Evolutionary conservation across 2,329 filamentous ascomycete genomes (phyloP).

Genomic region (Aspergillus phoenicis): DNA sequence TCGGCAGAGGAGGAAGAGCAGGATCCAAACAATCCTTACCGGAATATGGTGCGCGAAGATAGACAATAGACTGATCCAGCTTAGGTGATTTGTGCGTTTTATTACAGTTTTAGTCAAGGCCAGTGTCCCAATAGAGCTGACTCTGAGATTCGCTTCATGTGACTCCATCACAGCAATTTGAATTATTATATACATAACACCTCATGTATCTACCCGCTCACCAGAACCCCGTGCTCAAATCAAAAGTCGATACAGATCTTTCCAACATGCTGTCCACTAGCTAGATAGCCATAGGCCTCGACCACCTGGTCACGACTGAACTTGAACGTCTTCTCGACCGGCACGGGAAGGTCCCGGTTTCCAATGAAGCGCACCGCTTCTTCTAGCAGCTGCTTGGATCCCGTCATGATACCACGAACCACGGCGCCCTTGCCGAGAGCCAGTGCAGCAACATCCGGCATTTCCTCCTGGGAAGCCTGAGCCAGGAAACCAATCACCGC

Average conservation of each 20-base stretch:
- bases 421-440: constrained; percentile 30
- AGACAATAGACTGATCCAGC: background rate
- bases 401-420: constrained; percentile 40
- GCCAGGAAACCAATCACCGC: constrained; percentile 9
- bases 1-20: constrained; percentile 29
- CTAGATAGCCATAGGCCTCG: constrained; percentile 27
- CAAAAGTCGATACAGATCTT: constrained; percentile 37
- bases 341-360: constrained; percentile 27
- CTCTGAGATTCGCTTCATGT: background rate
- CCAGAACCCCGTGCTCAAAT: background rate
- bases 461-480: background rate
- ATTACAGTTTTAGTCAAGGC: background rate
- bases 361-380: constrained; percentile 37
- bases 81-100: too few relatives aligned
- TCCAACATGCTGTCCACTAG: constrained; percentile 35
- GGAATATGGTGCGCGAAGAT: constrained; percentile 23
- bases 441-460: constrained; percentile 12
- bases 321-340: constrained; percentile 23
- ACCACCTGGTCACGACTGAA: constrained; percentile 33
- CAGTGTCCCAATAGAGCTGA: background rate
- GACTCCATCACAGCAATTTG: too few relatives aligned
- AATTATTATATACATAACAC: background rate
- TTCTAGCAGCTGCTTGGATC: constrained; percentile 40
- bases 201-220: background rate
- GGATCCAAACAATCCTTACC: constrained; percentile 27